Evolutionary conservation across 495 filamentous ascomycete species (phyloP).

Genomic region (Aspergillus avenaceus): DNA sequence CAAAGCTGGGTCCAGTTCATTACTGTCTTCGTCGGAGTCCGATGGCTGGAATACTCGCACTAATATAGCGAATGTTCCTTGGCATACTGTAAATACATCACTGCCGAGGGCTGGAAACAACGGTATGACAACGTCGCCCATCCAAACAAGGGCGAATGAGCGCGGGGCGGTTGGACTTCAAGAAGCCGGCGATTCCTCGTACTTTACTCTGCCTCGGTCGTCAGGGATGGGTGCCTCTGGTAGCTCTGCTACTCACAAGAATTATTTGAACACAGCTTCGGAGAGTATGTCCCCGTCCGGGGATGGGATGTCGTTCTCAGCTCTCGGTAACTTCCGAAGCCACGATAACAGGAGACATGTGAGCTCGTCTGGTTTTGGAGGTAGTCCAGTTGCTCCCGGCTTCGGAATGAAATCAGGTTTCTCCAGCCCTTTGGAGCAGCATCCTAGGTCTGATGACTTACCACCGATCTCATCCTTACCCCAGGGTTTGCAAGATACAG

Average conservation of each 20-base stretch:
- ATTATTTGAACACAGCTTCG: slow-evolving; percentile 29
- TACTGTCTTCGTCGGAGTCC: slow-evolving; percentile 61
- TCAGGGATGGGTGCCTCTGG: slow-evolving; percentile 23
- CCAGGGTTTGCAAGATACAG: slow-evolving; percentile 25
- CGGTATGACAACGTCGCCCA: slow-evolving; percentile 45
- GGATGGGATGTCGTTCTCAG: slow-evolving; percentile 31
- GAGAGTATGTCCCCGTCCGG: slow-evolving; percentile 34
- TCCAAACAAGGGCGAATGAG: slow-evolving; percentile 41
- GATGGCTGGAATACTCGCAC: slow-evolving; percentile 50
- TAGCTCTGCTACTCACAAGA: slow-evolving; percentile 23
- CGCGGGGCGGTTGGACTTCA: slow-evolving; percentile 33
- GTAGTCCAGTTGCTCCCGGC: slow-evolving; percentile 25
- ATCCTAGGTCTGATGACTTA: slow-evolving; percentile 25
- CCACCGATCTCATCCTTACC: slow-evolving; percentile 24
- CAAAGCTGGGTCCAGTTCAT: slow-evolving; percentile 61
- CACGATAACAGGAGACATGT: slow-evolving; percentile 29
- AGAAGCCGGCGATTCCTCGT: slow-evolving; percentile 39
- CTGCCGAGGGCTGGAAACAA: slow-evolving; percentile 40
- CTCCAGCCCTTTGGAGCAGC: slow-evolving; percentile 26
- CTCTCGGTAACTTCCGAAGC: slow-evolving; percentile 26
- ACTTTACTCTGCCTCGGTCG: slow-evolving; percentile 36
- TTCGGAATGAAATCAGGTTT: slow-evolving; percentile 32
- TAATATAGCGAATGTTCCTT: slow-evolving; percentile 48
- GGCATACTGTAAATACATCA: slow-evolving; percentile 51
- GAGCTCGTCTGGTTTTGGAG: slow-evolving; percentile 26